Base-by-base conservation (phyloP, 2,329 filamentous ascomycete genomes). In the Fusarium praegraminearum region DNA sequence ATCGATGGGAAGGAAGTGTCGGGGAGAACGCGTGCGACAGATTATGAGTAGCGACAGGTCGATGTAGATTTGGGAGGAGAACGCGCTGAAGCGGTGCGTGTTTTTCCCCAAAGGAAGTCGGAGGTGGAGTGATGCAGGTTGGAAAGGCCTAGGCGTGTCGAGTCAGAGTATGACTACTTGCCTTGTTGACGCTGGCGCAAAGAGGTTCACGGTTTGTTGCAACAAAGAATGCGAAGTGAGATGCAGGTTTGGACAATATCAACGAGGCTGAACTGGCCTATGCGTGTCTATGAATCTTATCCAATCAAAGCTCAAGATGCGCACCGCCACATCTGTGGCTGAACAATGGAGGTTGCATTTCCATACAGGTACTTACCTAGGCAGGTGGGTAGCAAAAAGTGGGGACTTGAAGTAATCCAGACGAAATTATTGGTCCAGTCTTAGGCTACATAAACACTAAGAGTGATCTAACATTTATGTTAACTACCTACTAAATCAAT, bases 191-290 rank as follows among this genome's bases (percentile, higher is more conserved):
- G 55, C 50, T 54, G 45, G 60, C 68, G 65, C 68, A 71, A 62
- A 54, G 41, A 56, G 53, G 53, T 50, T 62, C 22, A 40, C 47
- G 28, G 18, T 32, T 57, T 32, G 32, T 52, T 45, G 36, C 32
- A 43, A 47, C 26, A 46, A 67, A 60, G 58, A 56, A 57, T 68
- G 67, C 45, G 22, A 51, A 47, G 38, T 64, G 69, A 71, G 63
- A 62, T 56, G 57, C 57, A 70, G 67, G 59, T 71, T 62, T 65
- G 62, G 57, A 68, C 38, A 59, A 55, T 43, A 52, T 71, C 51
- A 64, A 55, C 73, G 65, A 75, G 73, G 73, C 73, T 75, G 73
- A 71, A 57, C 16, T 58, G 60, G 55, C 32, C 32, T 43, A 52
- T 69, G 65, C 44, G 28, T 43, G 47, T 26, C 20, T 32, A 46